Base-by-base conservation (phyloP, 495 filamentous ascomycete genomes). In the Viridothelium virens region DNA sequence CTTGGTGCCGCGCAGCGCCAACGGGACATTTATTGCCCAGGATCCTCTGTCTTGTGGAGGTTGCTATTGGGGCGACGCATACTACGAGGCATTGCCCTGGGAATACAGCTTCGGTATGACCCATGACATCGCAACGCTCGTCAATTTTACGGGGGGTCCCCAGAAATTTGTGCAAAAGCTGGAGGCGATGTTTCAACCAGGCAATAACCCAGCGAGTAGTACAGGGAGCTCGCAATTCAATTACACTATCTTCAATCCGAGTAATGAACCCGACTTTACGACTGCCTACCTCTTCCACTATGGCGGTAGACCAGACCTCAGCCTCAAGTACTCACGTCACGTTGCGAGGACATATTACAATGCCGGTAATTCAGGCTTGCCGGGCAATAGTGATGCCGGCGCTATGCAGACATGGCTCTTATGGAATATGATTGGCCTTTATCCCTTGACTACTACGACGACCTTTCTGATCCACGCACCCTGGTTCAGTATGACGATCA, bases 271-370 rank as follows among this genome's bases (percentile, higher is more conserved):
- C 46, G 80, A 80, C 61, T 91, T 91, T 77, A 82, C 82, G 3
- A 79, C 84, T 3, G 87, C 87, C 0, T 91, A 89, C 72, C 80
- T 90, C 0, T 91, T 86, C 79, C 84, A 90, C 75, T 91, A 82
- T 74, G 81, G 84, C 56, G 80, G 80, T 66, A 79, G 82, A 48
- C 87, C 87, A 67, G 82, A 86, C 67, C 77, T 85, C 5, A 78
- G 77, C 37, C 86, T 88, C 38, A 75, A 82, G 67, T 78, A 79
- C 65, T 82, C 82, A 16, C 79, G 85, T 46, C 74, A 74, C 56
- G 78, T 86, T 6, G 84, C 81, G 9, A 78, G 81, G 65, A 73
- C 78, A 61, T 86, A 85, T 79, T 88, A 84, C 70, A 74, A 70
- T 63, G 18, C 70, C 10, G 75, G 74, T 11, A 47, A 44, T 4